Evolutionary conservation across 2,329 filamentous ascomycete genomes (phyloP), one percentile per base, ranked within the genome.

Genomic region (Diplodia mutila): DNA sequence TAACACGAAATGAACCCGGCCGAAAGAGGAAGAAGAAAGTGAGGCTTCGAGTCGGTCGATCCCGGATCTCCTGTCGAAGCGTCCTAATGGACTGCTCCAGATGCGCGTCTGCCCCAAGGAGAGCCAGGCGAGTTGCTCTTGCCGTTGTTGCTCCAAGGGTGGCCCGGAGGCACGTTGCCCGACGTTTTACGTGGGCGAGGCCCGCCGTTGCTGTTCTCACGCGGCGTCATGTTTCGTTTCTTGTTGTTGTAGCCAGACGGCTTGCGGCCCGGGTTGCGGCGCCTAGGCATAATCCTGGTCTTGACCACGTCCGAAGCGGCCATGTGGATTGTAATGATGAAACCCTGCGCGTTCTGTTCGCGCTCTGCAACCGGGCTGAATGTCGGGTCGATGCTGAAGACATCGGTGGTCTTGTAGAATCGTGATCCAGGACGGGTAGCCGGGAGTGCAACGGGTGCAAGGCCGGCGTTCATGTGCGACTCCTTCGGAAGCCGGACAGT

Each of bases 401-500:
- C 61, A 29, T 65, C 61, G 18, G 61, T n/a, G 3, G 49, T 65
- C 49, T 65, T 65, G 61, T 65, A 65, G 61, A 65, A 65, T 14
- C 61, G 61, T 21, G 61, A 65, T 23, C 61, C 61, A n/a, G 61
- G 61, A 29, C 61, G 61, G 9, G 49, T 54, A 9, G 49, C 4
- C 1, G 61, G 61, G 25, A 23, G 14, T 18, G 61, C 21, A 14
- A 65, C 64, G 14, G 54, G 65, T 16, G 46, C 21, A 21, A 67
- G 66, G 7, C 57, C 55, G 25, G 66, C 66, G 16, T 64, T 64
- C 48, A 55, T 55, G 27, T 67, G 66, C 4, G 57, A 25, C 18
- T 64, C 59, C 37, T 67, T 67, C 16, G 66, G 57, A 34, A 67
- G 25, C 14, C 48, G 25, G 3, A 67, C 66, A 14, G 66, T 67